A percentile compares a stretch with the other conserved stretches of the same genome.
Conservation (phyloP, 176 grass and related monocot genomes). For the Bolboschoenus planiculmis region DNA sequence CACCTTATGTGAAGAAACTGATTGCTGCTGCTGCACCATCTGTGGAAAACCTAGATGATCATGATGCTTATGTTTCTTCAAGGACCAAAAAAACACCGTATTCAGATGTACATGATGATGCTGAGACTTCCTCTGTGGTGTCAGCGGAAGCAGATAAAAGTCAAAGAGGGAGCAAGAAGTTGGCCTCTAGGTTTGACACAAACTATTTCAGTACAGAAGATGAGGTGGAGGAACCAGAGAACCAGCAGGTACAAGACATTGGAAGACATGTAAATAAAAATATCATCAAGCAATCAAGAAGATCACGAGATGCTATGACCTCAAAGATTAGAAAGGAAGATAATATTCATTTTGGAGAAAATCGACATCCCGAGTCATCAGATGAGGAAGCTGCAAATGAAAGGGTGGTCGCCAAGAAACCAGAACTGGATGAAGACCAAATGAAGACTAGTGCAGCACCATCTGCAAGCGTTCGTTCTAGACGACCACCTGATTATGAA, state of each 20-base stretch:
- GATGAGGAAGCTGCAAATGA: neutral
- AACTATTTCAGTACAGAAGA: conserved; percentile 41
- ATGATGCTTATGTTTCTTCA: conserved; percentile 21
- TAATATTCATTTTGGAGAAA: conserved; percentile 4
- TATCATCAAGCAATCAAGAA: conserved; percentile 33
- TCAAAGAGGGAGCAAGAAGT: conserved; percentile 19
- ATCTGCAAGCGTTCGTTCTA: conserved; percentile 50
- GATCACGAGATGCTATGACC: conserved; percentile 34
- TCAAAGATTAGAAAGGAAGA: conserved; percentile 32
- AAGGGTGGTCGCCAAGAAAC: neutral
- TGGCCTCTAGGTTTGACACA: conserved; percentile 23
- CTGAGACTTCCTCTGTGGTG: neutral
- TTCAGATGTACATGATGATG: conserved; percentile 25
- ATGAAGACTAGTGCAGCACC: neutral
- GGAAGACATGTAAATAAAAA: conserved; percentile 31
- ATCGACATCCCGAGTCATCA: neutral
- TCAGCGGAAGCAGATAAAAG: conserved; percentile 16
- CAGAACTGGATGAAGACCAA: conserved; percentile 19
- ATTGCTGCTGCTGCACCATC: conserved; percentile 19
- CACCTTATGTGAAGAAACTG: conserved; percentile 35
- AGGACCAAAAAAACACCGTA: conserved; percentile 32
- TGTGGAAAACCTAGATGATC: conserved; percentile 29
- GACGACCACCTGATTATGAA: conserved; percentile 77
- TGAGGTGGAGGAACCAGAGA: conserved; percentile 32
- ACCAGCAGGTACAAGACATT: conserved; percentile 4